A percentile compares a stretch with the other conserved stretches of the same genome.
phyloP scores from a whole-genome alignment of 176 grass and related monocot genomes.

The Carex cristatella region DNA sequence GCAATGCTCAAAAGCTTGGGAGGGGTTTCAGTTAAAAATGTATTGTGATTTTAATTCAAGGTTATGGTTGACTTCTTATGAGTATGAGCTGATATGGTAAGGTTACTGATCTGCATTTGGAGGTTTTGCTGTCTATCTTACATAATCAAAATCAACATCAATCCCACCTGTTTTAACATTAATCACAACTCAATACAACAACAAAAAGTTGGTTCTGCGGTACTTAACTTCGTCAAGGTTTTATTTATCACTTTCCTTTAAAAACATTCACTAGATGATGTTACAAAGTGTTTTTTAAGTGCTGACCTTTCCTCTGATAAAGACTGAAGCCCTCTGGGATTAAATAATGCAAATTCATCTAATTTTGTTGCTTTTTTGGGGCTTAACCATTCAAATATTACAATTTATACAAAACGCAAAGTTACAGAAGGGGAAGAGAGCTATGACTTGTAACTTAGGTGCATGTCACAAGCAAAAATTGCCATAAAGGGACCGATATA shows the following conservation, averaged over 20 bases:
- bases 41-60: no score
- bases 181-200: background rate
- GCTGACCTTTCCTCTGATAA: no score
- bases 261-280: background rate
- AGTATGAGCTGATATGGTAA: no score
- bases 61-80: no score
- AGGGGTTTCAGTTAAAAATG: no score
- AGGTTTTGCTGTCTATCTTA: background rate
- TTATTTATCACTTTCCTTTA: background rate
- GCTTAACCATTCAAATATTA: background rate
- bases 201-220: background rate
- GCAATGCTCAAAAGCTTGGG: no score
- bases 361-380: background rate
- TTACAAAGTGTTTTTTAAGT: background rate
- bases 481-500: background rate
- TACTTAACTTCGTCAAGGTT: background rate
- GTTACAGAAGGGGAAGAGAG: background rate
- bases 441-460: no score
- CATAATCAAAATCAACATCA: background rate
- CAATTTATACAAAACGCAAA: background rate
- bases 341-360: background rate
- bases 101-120: no score
- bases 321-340: no score
- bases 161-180: background rate
- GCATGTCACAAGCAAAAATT: constrained; percentile 1